A percentile compares a stretch with the other conserved stretches of the same genome.
Evolutionary conservation across 768 basidiomycete genomes (phyloP).

Genomic region (Mycena filopes): DNA sequence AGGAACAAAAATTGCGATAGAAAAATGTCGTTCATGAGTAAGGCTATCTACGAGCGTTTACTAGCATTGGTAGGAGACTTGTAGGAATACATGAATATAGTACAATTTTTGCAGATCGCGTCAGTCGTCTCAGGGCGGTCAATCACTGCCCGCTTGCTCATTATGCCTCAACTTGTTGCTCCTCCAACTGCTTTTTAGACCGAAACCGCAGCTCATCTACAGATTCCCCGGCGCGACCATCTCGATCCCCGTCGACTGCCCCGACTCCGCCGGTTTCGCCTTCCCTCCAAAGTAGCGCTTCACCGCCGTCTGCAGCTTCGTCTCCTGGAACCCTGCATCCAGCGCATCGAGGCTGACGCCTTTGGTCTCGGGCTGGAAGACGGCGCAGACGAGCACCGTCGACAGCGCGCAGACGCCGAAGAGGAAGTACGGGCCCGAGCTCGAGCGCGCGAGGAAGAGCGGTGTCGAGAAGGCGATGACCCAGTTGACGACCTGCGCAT

Average conservation of each 20-base stretch:
- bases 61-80: too few relatives aligned
- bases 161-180: too few relatives aligned
- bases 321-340: slow-evolving; percentile 47
- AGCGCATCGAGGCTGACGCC: slow-evolving; percentile 57
- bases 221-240: neutral
- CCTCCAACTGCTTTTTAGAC: too few relatives aligned
- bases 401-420: slow-evolving; percentile 52
- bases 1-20: too few relatives aligned
- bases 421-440: slow-evolving; percentile 59
- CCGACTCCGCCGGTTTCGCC: slow-evolving; percentile 19
- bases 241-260: slow-evolving; percentile 27
- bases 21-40: too few relatives aligned
- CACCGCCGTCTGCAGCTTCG: slow-evolving; percentile 28
- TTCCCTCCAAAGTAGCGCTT: slow-evolving; percentile 31
- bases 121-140: too few relatives aligned
- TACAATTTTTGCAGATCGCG: too few relatives aligned
- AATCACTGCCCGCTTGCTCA: too few relatives aligned
- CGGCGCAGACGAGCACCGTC: slow-evolving; percentile 49
- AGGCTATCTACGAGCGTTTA: too few relatives aligned
- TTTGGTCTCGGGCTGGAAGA: slow-evolving; percentile 56
- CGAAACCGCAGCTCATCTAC: neutral
- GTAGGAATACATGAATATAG: too few relatives aligned
- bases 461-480: slow-evolving; percentile 57
- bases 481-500: slow-evolving; percentile 50
- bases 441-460: slow-evolving; percentile 54